Conservation (phyloP, 208 protist genomes). For the Leishmania major region DNA sequence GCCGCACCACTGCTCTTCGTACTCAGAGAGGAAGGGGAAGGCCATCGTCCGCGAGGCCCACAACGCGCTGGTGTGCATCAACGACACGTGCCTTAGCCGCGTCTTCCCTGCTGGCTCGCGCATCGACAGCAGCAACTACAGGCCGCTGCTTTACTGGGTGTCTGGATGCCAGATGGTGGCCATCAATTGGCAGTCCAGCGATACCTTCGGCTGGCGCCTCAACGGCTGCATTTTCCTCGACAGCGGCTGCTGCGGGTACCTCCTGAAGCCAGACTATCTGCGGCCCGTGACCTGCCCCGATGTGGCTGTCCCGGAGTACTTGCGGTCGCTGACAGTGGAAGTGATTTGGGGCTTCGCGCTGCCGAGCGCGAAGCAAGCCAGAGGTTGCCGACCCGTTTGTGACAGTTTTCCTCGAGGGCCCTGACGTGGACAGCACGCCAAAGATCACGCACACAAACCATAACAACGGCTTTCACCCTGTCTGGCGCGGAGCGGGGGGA, state of each 20-base stretch:
- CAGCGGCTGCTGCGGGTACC: constrained; percentile 94
- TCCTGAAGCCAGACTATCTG: constrained; percentile 91
- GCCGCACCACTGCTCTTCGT: constrained; percentile 69
- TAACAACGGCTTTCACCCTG: constrained; percentile 81
- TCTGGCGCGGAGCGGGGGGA: constrained; percentile 60
- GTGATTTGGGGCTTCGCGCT: constrained; percentile 79
- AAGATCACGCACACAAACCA: constrained; percentile 41
- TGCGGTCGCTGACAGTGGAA: constrained; percentile 50
- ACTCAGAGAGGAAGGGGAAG: constrained; percentile 68
- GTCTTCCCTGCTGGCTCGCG: constrained; percentile 93
- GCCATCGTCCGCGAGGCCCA: constrained; percentile 37
- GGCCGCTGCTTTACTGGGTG: constrained; percentile 80
- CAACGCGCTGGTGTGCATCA: constrained; percentile 52
- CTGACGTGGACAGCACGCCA: constrained; percentile 30
- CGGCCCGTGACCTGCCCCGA: constrained; percentile 19
- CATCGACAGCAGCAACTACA: constrained; percentile 93
- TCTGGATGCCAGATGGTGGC: constrained; percentile 89
- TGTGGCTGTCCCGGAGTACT: constrained; percentile 7
- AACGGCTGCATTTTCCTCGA: constrained; percentile 91
- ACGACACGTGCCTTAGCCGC: constrained; percentile 77
- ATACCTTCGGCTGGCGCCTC: constrained; percentile 62
- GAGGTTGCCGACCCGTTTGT: constrained; percentile 73
- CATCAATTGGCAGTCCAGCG: constrained; percentile 91
- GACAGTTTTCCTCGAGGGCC: constrained; percentile 54
- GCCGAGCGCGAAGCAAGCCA: constrained; percentile 34